These are phyloP conservation scores for Epichloe festucae DNA, from an alignment of 2,329 filamentous ascomycete species.

Conservation along the genomic window DNA sequence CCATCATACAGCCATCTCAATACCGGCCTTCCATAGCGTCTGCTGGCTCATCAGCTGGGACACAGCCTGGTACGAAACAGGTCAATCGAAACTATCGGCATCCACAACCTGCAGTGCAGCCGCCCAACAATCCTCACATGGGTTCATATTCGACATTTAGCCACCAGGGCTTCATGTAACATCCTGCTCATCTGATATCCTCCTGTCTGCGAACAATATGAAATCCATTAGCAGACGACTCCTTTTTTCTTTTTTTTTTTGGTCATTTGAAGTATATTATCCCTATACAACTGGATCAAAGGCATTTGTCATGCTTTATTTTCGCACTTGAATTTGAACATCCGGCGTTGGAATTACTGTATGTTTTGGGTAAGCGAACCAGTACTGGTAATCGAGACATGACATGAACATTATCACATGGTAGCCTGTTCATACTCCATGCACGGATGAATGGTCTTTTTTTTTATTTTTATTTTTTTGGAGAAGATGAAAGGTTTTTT, in stretches of 20 bases:
- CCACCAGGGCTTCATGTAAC: slow-evolving; percentile 1
- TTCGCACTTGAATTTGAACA: background rate
- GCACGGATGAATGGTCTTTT: background rate
- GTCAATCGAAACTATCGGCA: background rate
- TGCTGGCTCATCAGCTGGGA: background rate
- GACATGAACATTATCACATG: too few species aligned
- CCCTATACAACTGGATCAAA: background rate
- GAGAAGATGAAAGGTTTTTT: background rate
- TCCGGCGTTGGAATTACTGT: background rate
- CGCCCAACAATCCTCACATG: background rate
- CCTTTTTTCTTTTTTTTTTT: too few species aligned
- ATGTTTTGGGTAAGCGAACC: too few species aligned
- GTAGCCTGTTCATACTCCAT: too few species aligned
- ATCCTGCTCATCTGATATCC: background rate
- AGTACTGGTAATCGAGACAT: too few species aligned
- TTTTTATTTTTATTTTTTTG: background rate
- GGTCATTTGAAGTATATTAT: background rate
- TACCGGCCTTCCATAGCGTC: background rate
- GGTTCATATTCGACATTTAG: slow-evolving; percentile 2
- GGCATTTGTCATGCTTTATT: background rate
- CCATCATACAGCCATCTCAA: background rate
- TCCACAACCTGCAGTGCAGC: background rate
- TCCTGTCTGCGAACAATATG: background rate
- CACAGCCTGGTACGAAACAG: background rate
- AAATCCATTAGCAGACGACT: background rate